Evolutionary conservation across 192 early-diverging fungal species (phyloP), one percentile per base, ranked within the genome.

Genomic region (Dissophora globulifera): DNA sequence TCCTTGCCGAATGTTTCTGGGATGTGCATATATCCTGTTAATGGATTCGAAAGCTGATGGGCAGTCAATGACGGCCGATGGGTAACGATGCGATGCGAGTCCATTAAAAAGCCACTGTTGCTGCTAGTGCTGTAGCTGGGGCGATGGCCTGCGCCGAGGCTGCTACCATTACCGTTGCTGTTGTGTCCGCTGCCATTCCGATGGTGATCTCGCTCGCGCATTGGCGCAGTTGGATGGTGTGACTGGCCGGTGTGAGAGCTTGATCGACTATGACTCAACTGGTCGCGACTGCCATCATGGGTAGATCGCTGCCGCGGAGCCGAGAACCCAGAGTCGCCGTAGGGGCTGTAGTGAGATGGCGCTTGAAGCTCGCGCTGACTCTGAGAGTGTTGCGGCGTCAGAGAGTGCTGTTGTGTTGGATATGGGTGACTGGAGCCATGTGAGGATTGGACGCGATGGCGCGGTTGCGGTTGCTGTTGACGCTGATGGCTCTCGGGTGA

Each of bases 11-110:
- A 33, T 5, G 9, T 23, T 38, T 40, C 38, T 15, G 62, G 57
- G 15, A 59, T 49, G 5, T 50, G 33, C 63, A 64, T 60, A 19
- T 67, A 76, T 50, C 72, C 72, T 33, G 63, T 62, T 46, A 66
- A 22, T 1, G 71, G 56, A 15, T 62, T 59, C 0, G 51, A 41
- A 23, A 41, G 15, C 8, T 51, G 72, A 57, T 60, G 50, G 6
- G 30, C 58, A 27, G 46, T 31, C 13, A 50, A 57, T 0, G 30
- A 46, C 7, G 43, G 43, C 47, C 57, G 42, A 47, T 59, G 55
- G 11, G 41, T 58, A 22, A 40, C 22, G 20, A 55, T 20, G 13
- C 17, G 53, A 16, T 27, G 55, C 12, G 23, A 27, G 15, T 25
- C 55, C 26, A 29, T 29, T 2, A 3, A 12, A 48, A n/a, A 46